Conservation (phyloP, 106 monocot genomes). For the Chionographis japonica region DNA sequence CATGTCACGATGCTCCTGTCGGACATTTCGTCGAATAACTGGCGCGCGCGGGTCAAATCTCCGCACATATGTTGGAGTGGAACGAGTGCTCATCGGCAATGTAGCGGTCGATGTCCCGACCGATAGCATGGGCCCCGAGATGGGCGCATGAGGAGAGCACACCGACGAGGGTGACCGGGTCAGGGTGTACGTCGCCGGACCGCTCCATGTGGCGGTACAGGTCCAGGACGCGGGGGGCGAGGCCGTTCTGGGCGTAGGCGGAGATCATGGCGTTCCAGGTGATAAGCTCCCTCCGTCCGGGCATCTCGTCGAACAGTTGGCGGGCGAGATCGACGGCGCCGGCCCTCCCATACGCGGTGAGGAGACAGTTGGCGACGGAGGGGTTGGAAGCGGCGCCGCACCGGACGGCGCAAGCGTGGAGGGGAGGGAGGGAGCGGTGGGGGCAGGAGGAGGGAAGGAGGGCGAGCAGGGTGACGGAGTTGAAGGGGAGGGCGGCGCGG, state of each 20-base stretch:
- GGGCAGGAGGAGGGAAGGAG: conserved; percentile 33
- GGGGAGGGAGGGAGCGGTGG: not conserved
- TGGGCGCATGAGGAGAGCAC: conserved; percentile 64
- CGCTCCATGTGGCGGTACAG: conserved; percentile 33
- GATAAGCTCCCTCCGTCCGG: conserved; percentile 24
- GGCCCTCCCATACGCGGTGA: conserved; percentile 33
- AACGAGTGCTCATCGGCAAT: conserved; percentile 2
- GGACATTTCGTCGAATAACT: conserved; percentile 53
- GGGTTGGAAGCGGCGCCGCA: not conserved
- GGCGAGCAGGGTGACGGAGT: conserved; percentile 53
- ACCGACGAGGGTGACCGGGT: conserved; percentile 62
- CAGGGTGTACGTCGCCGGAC: conserved; percentile 22
- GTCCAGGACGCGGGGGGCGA: conserved; percentile 35
- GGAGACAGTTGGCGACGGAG: conserved; percentile 51
- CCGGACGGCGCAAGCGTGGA: conserved; percentile 39
- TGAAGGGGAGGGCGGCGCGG: conserved; percentile 21
- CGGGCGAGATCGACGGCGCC: conserved; percentile 36
- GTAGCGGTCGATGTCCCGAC: conserved; percentile 29
- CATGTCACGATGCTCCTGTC: conserved; percentile 59
- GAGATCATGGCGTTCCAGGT: conserved; percentile 74
- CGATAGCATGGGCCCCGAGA: conserved; percentile 47
- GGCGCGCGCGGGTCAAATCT: conserved; percentile 29
- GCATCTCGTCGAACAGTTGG: conserved; percentile 49
- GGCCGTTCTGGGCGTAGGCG: conserved; percentile 58
- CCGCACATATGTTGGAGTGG: conserved; percentile 45